A percentile compares a stretch with the other conserved stretches of the same genome.
Conservation (phyloP, 2,329 filamentous ascomycete species). For the Penicillium sp. region DNA sequence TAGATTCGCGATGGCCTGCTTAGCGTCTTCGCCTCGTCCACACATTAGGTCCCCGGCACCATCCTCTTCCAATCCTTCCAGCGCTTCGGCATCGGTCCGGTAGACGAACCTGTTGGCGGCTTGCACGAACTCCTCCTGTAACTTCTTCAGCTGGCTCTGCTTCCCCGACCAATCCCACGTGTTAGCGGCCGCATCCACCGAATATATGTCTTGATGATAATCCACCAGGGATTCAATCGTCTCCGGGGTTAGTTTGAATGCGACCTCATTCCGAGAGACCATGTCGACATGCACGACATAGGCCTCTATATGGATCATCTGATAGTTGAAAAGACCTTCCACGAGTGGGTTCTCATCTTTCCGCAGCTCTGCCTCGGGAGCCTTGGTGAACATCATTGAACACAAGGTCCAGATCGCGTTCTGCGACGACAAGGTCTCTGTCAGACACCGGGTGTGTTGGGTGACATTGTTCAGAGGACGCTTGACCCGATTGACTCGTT, state of each 20-base stretch:
- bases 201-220: slow-evolving; percentile 95
- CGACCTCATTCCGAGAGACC: slow-evolving; percentile 95
- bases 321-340: slow-evolving; percentile 88
- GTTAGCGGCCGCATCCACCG: slow-evolving; percentile 80
- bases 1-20: slow-evolving; percentile 77
- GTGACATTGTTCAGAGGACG: slow-evolving; percentile 94
- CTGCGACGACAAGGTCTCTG: slow-evolving; percentile 84
- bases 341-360: slow-evolving; percentile 79
- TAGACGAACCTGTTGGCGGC: slow-evolving; percentile 97
- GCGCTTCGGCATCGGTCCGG: slow-evolving; percentile 79
- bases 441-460: slow-evolving; percentile 93
- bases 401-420: slow-evolving; percentile 94
- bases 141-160: slow-evolving; percentile 92
- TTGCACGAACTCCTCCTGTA: slow-evolving; percentile 95
- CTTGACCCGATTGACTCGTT: slow-evolving; percentile 95
- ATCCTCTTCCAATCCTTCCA: slow-evolving; percentile 96
- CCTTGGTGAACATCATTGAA: slow-evolving; percentile 89
- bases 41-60: slow-evolving; percentile 90
- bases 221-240: slow-evolving; percentile 91
- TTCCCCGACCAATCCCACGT: slow-evolving; percentile 97
- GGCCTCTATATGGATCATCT: slow-evolving; percentile 89
- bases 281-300: slow-evolving; percentile 99
- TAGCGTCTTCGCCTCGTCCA: slow-evolving; percentile 91
- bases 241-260: slow-evolving; percentile 94
- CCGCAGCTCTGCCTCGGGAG: slow-evolving; percentile 79